Evolutionary conservation across 1,284 basidiomycete species (phyloP), one percentile per base, ranked within the genome.

Genomic region (Anthracocystis setariae): DNA sequence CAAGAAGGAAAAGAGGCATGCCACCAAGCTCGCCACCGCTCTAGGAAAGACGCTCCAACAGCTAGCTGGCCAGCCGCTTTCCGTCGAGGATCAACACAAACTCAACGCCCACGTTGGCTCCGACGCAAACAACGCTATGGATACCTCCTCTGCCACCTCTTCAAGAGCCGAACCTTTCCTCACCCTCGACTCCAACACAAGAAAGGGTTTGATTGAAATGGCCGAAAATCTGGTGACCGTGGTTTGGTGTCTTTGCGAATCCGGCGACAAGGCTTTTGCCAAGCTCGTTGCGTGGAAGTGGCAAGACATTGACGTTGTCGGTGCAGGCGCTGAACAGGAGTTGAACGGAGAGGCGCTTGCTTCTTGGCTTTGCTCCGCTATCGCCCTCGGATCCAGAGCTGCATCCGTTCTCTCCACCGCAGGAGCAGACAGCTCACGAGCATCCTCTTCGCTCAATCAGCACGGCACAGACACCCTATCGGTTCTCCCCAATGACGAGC

Each of bases 1-100:
- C 65, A 74, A 77, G 40, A 82, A 82, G 68, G 77, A 82, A 50
- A 77, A 71, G 51, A 54, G 81, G 13, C 78, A 78, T 40, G 75
- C 76, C 3, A 66, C 78, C 25, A 81, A 78, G 42, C 60, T 79
- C n/a, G 68, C 65, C 1, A 57, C 68, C 15, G 44, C 47, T 17
- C 57, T 74, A 8, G 77, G 71, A 23, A 73, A 65, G 43, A 48
- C 54, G 1, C 46, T 74, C 29, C 68, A 71, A 9, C 47, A 57
- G 15, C 35, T 67, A 5, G 64, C 62, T 18, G 68, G 64, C 10
- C 63, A 64, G 3, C 60, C 64, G 1, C 52, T 69, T 17, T 51
- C 70, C 13, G 56, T 49, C 1, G 59, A 73, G 24, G 69, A 67
- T 20, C 40, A 64, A 12, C 20, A 51, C 2, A 60, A 58, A 37